Conservation (phyloP, 140 eudicot species). For the Bidens hawaiensis region DNA sequence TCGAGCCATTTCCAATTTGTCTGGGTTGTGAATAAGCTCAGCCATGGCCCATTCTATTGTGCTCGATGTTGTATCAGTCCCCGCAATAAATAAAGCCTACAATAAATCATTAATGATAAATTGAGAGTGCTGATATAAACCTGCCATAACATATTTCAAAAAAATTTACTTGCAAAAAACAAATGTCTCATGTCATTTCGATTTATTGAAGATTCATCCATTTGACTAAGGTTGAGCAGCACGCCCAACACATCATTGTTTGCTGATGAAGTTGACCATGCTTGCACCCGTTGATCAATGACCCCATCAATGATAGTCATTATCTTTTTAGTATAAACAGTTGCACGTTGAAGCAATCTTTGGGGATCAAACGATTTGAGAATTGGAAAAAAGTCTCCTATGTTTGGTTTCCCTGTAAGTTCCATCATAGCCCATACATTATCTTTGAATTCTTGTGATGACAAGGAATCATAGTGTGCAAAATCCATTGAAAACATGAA, state of each 20-base stretch:
- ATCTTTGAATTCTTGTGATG: too few species aligned
- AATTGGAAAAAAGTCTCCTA: constrained; percentile 38
- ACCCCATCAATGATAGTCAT: neutral
- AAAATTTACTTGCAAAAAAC: constrained; percentile 18
- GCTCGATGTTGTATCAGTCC: too few species aligned
- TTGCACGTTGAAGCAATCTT: constrained; percentile 19
- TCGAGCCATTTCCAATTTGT: constrained; percentile 24
- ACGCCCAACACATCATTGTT: constrained; percentile 6
- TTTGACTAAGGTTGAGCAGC: neutral
- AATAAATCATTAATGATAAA: neutral
- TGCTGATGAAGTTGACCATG: neutral
- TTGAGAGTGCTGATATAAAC: too few species aligned
- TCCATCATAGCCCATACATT: constrained; percentile 16
- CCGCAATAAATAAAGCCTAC: constrained; percentile 18
- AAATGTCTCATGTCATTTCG: too few species aligned
- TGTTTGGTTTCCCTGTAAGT: constrained; percentile 26
- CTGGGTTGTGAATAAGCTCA: too few species aligned
- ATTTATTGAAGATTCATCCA: neutral
- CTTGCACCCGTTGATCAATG: too few species aligned
- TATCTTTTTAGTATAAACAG: neutral
- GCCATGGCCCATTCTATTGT: too few species aligned
- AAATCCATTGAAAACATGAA: constrained; percentile 19
- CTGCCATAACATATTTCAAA: too few species aligned
- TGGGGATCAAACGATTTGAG: constrained; percentile 38
- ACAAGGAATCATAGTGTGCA: constrained; percentile 8